A percentile compares a stretch with the other conserved stretches of the same genome.
Conservation (phyloP, 2,329 filamentous ascomycete species). For the Penicillium sp. region DNA sequence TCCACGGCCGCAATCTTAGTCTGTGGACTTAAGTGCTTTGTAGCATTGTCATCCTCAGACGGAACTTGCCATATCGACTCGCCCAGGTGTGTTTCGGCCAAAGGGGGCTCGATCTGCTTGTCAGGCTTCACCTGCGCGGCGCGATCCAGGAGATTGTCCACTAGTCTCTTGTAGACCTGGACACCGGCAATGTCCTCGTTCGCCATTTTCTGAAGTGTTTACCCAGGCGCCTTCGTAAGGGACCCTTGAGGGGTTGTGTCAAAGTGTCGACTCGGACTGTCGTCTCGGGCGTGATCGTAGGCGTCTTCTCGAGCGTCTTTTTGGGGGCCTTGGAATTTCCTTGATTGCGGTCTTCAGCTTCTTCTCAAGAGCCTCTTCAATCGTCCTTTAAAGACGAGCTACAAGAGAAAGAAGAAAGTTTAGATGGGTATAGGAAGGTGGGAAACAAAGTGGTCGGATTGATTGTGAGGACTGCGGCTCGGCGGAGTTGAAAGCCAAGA, state of each 20-base stretch:
- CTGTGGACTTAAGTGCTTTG: constrained; percentile 52
- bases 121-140: constrained; percentile 61
- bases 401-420: constrained; percentile 4
- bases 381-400: background rate
- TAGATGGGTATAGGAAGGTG: constrained; percentile 2
- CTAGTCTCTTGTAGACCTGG: constrained; percentile 51
- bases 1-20: constrained; percentile 69
- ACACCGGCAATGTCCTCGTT: constrained; percentile 36
- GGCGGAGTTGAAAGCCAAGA: constrained; percentile 31
- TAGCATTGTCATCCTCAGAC: constrained; percentile 20
- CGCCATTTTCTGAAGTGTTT: constrained; percentile 29
- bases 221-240: background rate
- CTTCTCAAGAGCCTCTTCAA: background rate
- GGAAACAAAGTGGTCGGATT: constrained; percentile 6
- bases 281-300: background rate
- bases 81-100: constrained; percentile 64
- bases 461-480: constrained; percentile 30
- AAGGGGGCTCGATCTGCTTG: constrained; percentile 67
- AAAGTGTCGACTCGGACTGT: background rate
- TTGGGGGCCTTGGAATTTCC: background rate
- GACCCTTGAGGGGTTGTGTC: background rate
- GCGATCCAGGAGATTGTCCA: constrained; percentile 59
- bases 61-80: constrained; percentile 43
- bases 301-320: background rate
- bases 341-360: background rate